phyloP scores from a whole-genome alignment of 2,329 filamentous ascomycete species.

The Immersiporthe knoxdaviesiana region DNA sequence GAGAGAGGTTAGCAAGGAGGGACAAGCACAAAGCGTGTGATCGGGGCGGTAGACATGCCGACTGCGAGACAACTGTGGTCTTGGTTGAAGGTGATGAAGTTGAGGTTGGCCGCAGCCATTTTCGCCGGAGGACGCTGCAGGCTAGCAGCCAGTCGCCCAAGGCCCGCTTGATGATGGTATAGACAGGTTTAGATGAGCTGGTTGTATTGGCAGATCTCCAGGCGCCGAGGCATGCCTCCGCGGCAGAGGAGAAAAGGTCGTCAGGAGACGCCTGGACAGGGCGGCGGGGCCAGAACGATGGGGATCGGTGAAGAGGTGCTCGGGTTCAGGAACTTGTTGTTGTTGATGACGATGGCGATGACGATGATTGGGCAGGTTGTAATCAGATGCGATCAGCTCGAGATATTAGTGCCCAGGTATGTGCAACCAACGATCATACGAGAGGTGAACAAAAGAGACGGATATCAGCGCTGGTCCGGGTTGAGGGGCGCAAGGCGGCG shows the following conservation, averaged over 20 bases:
- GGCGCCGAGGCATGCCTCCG: constrained; percentile 4
- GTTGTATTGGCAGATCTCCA: not conserved
- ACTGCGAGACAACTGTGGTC: constrained; percentile 97
- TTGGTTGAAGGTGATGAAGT: constrained; percentile 99
- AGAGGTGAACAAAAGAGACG: not conserved
- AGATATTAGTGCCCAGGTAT: not conserved
- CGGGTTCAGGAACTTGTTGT: not conserved
- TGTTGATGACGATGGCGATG: not conserved
- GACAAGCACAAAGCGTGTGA: constrained; percentile 9
- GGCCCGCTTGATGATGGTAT: constrained; percentile 12
- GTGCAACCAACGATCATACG: not conserved
- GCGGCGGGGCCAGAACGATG: not conserved
- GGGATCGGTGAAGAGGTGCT: not conserved
- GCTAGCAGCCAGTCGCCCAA: constrained; percentile 3
- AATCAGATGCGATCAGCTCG: not conserved
- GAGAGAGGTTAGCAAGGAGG: constrained; percentile 16
- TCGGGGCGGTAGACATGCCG: constrained; percentile 58
- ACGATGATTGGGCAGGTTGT: not conserved
- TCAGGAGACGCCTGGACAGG: not conserved
- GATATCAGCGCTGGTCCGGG: not conserved
- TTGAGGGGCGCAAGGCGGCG: not conserved
- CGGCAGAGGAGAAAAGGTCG: not conserved
- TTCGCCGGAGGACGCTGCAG: constrained; percentile 34
- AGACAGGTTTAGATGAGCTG: not conserved
- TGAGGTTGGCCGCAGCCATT: constrained; percentile 77